Evolutionary conservation across 2,329 filamentous ascomycete genomes (phyloP).

Genomic region (Huntiella omanensis): DNA sequence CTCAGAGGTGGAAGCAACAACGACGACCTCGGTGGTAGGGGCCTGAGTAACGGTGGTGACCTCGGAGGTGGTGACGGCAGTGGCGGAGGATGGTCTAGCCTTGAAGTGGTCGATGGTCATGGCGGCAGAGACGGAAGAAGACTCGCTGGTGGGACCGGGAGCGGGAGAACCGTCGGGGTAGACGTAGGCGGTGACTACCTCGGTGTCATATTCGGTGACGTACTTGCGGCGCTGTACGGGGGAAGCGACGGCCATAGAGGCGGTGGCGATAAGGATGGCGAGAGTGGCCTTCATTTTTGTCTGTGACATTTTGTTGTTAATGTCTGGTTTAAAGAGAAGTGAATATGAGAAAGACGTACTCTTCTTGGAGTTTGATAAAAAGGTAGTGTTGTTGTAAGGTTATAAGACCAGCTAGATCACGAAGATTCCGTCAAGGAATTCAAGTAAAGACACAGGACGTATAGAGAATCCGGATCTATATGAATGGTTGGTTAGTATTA

Average conservation of each 20-base stretch:
- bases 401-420: constrained; percentile 7
- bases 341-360: no score
- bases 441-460: no score
- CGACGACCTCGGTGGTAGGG: constrained; percentile 11
- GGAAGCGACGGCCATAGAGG: constrained; percentile 26
- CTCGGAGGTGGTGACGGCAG: constrained; percentile 4
- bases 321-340: background rate
- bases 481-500: no score
- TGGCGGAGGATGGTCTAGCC: no score
- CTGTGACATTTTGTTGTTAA: constrained; percentile 1
- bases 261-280: constrained; percentile 26
- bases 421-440: constrained; percentile 7
- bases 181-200: constrained; percentile 22
- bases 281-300: constrained; percentile 32
- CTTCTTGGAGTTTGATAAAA: no score
- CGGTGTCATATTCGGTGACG: constrained; percentile 22
- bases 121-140: constrained; percentile 4
- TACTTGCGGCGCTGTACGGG: constrained; percentile 25
- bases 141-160: constrained; percentile 11
- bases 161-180: constrained; percentile 13
- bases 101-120: background rate
- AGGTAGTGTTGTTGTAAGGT: background rate
- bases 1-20: constrained; percentile 15
- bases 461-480: no score
- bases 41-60: constrained; percentile 15